These are phyloP conservation scores for Rosa lucieae DNA, from an alignment of 306 rosid genomes.

Conservation along the genomic window DNA sequence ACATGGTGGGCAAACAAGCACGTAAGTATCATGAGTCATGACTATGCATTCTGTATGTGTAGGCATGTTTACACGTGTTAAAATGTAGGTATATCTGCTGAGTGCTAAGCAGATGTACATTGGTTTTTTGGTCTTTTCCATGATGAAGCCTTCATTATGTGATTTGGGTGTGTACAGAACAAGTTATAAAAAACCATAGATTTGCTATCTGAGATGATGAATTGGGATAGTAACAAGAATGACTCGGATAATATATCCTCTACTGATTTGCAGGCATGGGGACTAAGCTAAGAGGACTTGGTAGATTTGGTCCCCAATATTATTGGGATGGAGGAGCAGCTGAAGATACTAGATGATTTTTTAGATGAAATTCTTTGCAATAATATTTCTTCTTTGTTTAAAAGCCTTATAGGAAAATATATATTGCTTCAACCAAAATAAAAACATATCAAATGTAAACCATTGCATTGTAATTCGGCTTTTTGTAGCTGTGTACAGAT, in stretches of 20 bases:
- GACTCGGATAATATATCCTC: not conserved
- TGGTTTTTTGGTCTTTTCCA: not conserved
- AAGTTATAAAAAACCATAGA: not conserved
- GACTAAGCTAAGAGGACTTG: conserved; percentile 45
- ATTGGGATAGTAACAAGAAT: not conserved
- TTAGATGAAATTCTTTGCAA: conserved; percentile 21
- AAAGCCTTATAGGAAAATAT: conserved; percentile 13
- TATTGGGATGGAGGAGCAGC: not conserved
- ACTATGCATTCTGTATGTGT: not conserved
- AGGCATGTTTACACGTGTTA: not conserved
- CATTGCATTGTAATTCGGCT: not conserved
- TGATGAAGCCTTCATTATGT: not conserved
- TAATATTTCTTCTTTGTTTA: conserved; percentile 2
- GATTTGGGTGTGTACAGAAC: not conserved
- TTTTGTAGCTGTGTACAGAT: conserved; percentile 16
- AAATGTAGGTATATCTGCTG: not conserved
- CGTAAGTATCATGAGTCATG: not conserved
- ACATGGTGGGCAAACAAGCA: not conserved
- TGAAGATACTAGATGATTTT: not conserved
- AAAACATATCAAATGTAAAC: not conserved
- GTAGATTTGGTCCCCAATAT: conserved; percentile 24
- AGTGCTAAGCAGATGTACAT: not conserved
- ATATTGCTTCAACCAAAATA: not conserved
- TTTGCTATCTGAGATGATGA: not conserved
- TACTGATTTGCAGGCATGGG: conserved; percentile 75